Base-by-base conservation (phyloP, 2,329 filamentous ascomycete species). In the Grosmannia huntii region DNA sequence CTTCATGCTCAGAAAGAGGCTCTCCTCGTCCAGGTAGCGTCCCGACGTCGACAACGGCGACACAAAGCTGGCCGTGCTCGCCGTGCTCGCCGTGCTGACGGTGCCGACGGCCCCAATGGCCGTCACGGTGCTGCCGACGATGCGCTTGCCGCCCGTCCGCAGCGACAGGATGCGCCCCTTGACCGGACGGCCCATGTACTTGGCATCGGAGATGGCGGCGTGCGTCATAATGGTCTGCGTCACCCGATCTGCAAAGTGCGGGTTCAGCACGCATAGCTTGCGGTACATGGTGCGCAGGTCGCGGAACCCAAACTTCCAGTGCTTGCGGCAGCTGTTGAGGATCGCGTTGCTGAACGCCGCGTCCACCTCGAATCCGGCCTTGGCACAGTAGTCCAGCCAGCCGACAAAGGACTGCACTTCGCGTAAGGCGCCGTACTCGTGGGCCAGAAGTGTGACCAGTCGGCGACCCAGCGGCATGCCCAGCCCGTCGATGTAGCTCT, bases 401-500 rank as follows among this genome's bases (percentile, higher is more conserved):
- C 62, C 64, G 4, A 72, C 60, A 57, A 77, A 70, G 1, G 71
- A 68, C 12, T 64, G 49, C 36, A 69, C 62, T 51, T 77, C 73
- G 27, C 69, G 72, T 31, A 68, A 64, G 25, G 68, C 66, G 14
- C 68, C 74, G 61, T 75, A 76, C 57, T 71, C 70, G 51, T 74
- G 73, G 19, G 74, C 73, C 60, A 77, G 68, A 27, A 76, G 61
- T 3, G 71, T 72, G 46, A 76, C 72, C 59, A 72, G 65, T 57
- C 69, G 67, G 11, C 62, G 66, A 61, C 68, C 68, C 48, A 75
- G 61, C 5, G 67, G 66, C 9, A 76, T 64, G 27, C 66, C 65
- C 49, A 75, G 63, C 21, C 70, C 66, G 16, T 66, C 63, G 4
- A 68, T 65, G 55, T 71, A 76, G n/a, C 60, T 61, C 54, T 68